Evolutionary conservation across 129 eudicot genomes (phyloP).

Genomic region (Centaurea solstitialis): DNA sequence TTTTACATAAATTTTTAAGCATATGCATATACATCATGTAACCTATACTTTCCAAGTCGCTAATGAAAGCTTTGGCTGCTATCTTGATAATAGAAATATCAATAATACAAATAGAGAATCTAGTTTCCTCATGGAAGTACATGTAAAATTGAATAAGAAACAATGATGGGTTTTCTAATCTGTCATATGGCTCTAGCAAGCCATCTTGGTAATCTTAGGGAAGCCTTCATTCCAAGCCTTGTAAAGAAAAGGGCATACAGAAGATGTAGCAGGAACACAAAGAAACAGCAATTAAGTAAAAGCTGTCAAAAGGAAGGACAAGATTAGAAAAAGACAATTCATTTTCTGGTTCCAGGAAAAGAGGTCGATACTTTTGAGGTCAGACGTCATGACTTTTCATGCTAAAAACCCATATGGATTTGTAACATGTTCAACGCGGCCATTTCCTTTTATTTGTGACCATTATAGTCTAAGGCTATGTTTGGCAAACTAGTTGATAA

Average conservation of each 20-base stretch:
- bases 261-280: constrained; percentile 83
- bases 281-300: constrained; percentile 70
- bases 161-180: background rate
- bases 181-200: constrained; percentile 63
- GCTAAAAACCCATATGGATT: background rate
- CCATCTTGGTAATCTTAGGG: constrained; percentile 77
- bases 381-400: background rate
- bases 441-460: background rate
- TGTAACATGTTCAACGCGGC: background rate
- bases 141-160: constrained; percentile 1
- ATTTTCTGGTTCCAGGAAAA: background rate
- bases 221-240: constrained; percentile 83
- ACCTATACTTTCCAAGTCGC: background rate
- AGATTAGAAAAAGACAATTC: background rate
- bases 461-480: background rate
- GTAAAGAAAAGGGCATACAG: constrained; percentile 81
- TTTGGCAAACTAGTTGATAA: no score
- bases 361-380: background rate
- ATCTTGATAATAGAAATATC: background rate
- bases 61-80: background rate
- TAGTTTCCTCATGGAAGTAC: constrained; percentile 4
- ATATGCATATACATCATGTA: constrained; percentile 6
- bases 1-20: background rate
- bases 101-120: background rate
- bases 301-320: constrained; percentile 55